phyloP scores from a whole-genome alignment of 2,329 filamentous ascomycete genomes.

The Fusarium oligoseptatum region DNA sequence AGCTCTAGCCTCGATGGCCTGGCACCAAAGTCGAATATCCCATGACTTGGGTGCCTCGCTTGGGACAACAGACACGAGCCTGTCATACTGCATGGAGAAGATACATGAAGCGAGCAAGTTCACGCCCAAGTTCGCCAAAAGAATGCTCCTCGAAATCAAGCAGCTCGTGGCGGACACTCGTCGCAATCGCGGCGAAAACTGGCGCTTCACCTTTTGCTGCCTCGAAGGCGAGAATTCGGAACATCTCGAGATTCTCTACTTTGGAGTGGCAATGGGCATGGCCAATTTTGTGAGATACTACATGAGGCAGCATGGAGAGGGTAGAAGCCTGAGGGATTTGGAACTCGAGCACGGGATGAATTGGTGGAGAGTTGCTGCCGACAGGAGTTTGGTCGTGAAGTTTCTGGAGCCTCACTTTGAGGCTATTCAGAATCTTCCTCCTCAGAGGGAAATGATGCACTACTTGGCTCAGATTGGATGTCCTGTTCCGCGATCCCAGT shows the following conservation, averaged over 20 bases:
- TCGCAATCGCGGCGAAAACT: not conserved
- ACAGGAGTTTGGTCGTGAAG: too few species aligned
- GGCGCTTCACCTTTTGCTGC: not conserved
- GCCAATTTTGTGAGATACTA: not conserved
- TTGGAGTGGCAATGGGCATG: not conserved
- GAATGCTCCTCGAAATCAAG: not conserved
- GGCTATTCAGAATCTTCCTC: too few species aligned
- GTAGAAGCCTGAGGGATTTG: not conserved
- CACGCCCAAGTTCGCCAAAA: not conserved
- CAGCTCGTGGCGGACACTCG: not conserved
- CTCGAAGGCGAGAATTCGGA: not conserved
- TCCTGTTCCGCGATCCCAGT: too few species aligned
- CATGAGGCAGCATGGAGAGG: not conserved
- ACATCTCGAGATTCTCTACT: not conserved
- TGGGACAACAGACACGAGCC: not conserved
- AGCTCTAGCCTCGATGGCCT: not conserved
- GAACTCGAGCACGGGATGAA: not conserved
- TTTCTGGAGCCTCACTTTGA: too few species aligned
- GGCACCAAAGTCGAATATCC: not conserved
- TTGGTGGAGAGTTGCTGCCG: not conserved
- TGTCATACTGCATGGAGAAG: not conserved
- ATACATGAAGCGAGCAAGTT: not conserved
- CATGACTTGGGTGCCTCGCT: not conserved
- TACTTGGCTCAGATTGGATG: too few species aligned
- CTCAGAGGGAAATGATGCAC: too few species aligned